Evolutionary conservation across 805 yeast species (phyloP), one percentile per base, ranked within the genome.

Genomic region (Candida pseudoglaebosa): DNA sequence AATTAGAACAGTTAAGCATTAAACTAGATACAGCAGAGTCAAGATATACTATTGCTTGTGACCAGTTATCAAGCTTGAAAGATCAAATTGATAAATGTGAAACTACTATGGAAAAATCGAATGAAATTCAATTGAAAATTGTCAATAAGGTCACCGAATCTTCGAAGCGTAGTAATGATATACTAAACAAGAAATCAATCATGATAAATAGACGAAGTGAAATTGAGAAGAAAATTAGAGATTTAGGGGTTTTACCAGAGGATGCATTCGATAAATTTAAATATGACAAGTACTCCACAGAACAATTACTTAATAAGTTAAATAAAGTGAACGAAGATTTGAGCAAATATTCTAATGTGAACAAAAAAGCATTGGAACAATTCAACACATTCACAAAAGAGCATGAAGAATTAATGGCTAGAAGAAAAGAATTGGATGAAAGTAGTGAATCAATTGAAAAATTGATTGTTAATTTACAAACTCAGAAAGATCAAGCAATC

Each of bases 311-410:
- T 35, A 50, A 57, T 12, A 65, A 71, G 38, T 67, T 88, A 43
- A 79, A 76, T 37, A 60, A 60, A 19, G 73, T 78, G 5, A 77
- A 80, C 30, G 75, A 73, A 24, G 75, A 73, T 20, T 63, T 91
- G 28, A 74, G 77, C 32, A 71, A 76, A 48, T 82, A 77, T 56
- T 75, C 77, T 17, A 95, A 88, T 57, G 84, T 93, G 36, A 91
- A 91, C 62, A 84, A 84, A 56, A 86, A 88, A 53, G 96, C 98
- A 0, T 67, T 84, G 47, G 97, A 90, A 50, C 96, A 90, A 54
- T 86, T 74, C 53, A 63, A 71, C 36, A 79, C 77, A 29, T 89
- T 88, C 55, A 76, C 84, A 14, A 78, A 74, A 41, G 93, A 90
- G 57, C 71, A 84, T 38, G 82, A 77, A 34, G 83, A 80, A 4